Percentiles rank a stretch among this genome's conserved stretches.
Evolutionary conservation across 495 filamentous ascomycete species (phyloP).

Genomic region (Aspergillus homomorphus): DNA sequence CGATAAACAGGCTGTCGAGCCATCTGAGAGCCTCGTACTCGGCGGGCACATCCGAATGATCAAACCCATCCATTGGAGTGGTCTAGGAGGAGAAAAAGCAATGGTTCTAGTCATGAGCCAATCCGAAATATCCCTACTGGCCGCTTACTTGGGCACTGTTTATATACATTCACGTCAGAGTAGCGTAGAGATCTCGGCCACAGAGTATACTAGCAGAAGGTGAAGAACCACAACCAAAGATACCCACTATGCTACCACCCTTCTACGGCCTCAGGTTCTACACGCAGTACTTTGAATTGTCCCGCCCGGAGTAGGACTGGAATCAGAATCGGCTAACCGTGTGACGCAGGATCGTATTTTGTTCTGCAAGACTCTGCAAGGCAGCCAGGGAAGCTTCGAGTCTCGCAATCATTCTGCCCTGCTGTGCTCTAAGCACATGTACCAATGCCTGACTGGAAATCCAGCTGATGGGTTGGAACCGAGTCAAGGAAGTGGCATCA

Average conservation of each 20-base stretch:
- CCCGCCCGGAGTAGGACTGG: neutral
- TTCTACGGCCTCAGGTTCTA: neutral
- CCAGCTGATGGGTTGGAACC: neutral
- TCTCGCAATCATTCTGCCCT: neutral
- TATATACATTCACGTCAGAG: neutral
- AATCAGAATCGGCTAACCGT: neutral
- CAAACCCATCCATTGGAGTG: slow-evolving; percentile 17
- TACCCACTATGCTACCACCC: neutral
- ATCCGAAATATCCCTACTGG: neutral
- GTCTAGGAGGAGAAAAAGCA: neutral
- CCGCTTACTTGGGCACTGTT: neutral
- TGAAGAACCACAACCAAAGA: neutral
- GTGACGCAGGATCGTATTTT: neutral
- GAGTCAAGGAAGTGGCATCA: neutral
- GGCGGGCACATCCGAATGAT: slow-evolving; percentile 6
- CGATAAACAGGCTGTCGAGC: slow-evolving; percentile 11
- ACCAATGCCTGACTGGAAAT: neutral
- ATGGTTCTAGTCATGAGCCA: neutral
- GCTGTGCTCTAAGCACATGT: neutral
- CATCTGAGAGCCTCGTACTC: slow-evolving; percentile 12
- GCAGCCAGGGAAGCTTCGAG: neutral
- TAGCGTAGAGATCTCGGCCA: too few relatives aligned
- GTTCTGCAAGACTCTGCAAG: neutral
- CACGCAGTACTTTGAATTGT: too few relatives aligned
- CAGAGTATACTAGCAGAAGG: neutral